A percentile compares a stretch with the other conserved stretches of the same genome.
Evolutionary conservation across 2,329 filamentous ascomycete genomes (phyloP).

Genomic region (Fusarium chaquense): DNA sequence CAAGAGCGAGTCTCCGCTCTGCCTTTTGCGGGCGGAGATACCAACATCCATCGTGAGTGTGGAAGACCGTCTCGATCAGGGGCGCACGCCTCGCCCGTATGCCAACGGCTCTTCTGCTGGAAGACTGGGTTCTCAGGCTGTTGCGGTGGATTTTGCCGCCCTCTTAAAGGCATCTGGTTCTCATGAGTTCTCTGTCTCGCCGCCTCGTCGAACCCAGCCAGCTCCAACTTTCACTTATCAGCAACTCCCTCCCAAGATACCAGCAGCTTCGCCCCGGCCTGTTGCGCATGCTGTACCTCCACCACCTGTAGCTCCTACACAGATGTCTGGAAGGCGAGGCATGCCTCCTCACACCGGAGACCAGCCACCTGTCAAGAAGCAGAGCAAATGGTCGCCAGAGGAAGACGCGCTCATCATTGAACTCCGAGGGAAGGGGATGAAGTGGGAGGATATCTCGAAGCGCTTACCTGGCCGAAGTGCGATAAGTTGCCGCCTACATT

Average conservation of each 20-base stretch:
- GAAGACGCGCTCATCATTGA: slow-evolving; percentile 96
- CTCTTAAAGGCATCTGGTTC: slow-evolving; percentile 83
- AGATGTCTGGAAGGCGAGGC: slow-evolving; percentile 51
- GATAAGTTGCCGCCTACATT: slow-evolving; percentile 93
- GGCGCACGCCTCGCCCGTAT: slow-evolving; percentile 48
- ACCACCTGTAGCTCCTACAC: slow-evolving; percentile 51
- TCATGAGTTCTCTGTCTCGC: slow-evolving; percentile 73
- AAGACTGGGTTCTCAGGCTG: slow-evolving; percentile 57
- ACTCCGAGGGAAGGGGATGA: slow-evolving; percentile 90
- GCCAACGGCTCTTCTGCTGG: slow-evolving; percentile 46
- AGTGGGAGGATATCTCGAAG: slow-evolving; percentile 98
- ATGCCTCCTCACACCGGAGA: slow-evolving; percentile 64
- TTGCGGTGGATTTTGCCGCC: slow-evolving; percentile 94
- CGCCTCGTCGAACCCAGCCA: slow-evolving; percentile 50
- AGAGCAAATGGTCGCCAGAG: slow-evolving; percentile 95
- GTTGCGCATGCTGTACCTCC: slow-evolving; percentile 43
- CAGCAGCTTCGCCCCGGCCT: slow-evolving; percentile 39
- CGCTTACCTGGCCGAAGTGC: slow-evolving; percentile 89
- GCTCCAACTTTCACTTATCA: slow-evolving; percentile 27
- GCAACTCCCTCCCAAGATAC: slow-evolving; percentile 39
- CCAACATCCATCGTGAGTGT: slow-evolving; percentile 48
- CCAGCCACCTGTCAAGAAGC: slow-evolving; percentile 87
- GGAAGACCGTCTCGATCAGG: slow-evolving; percentile 47
- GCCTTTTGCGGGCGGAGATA: slow-evolving; percentile 57
- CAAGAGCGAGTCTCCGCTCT: slow-evolving; percentile 57